These are phyloP conservation scores for Penicillium sp. DNA, from an alignment of 2,329 filamentous ascomycete species.

Conservation along the genomic window DNA sequence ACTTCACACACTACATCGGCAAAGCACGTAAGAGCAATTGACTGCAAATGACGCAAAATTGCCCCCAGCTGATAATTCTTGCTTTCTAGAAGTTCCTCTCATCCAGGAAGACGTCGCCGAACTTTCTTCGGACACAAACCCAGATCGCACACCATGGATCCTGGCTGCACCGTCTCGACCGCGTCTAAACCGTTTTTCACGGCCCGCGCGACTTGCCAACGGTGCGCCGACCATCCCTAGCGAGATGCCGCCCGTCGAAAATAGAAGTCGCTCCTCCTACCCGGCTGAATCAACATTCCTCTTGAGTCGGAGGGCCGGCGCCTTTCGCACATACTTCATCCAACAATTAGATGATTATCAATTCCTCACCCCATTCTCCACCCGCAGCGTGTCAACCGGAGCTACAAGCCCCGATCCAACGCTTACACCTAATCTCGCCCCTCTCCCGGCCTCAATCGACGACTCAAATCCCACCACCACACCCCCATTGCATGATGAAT, in stretches of 20 bases:
- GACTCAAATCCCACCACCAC: slow-evolving; percentile 1
- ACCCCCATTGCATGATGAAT: slow-evolving; percentile 3
- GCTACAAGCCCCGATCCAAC: slow-evolving; percentile 7
- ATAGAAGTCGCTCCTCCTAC: slow-evolving; percentile 19
- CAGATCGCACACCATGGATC: slow-evolving; percentile 15
- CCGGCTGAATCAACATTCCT: slow-evolving; percentile 23
- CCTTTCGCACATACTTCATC: slow-evolving; percentile 32
- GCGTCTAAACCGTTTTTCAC: slow-evolving; percentile 19
- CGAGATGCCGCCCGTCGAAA: slow-evolving; percentile 21
- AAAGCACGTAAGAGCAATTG: slow-evolving; percentile 23
- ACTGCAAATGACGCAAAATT: not conserved
- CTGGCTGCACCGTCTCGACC: slow-evolving; percentile 10
- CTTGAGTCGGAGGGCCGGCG: slow-evolving; percentile 29
- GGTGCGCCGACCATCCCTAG: slow-evolving; percentile 6
- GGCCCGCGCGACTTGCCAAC: slow-evolving; percentile 9
- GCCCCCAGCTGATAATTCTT: not conserved
- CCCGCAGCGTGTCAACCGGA: slow-evolving; percentile 15
- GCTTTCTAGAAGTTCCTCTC: slow-evolving; percentile 25
- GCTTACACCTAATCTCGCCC: slow-evolving; percentile 12
- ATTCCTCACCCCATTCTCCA: slow-evolving; percentile 22
- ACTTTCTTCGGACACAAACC: slow-evolving; percentile 3
- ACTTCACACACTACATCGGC: slow-evolving; percentile 25
- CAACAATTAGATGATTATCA: slow-evolving; percentile 31
- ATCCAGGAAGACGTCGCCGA: slow-evolving; percentile 24
- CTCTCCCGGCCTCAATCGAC: slow-evolving; percentile 7